phyloP scores from a whole-genome alignment of 257 asterid species.

The Solanum clarkiae region DNA sequence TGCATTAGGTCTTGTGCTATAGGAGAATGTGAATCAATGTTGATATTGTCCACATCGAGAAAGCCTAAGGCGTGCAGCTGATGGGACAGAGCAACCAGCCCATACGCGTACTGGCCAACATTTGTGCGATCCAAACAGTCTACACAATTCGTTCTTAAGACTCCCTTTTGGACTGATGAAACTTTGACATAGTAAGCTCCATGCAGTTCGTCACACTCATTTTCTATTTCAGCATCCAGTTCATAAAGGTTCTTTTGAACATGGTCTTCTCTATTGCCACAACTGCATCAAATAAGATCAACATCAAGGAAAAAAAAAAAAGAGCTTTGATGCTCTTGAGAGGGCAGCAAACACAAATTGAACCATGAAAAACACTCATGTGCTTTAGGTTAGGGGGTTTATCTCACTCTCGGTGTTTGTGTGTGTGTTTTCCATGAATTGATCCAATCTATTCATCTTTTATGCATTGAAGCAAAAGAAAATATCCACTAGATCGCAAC shows the following conservation, averaged over 20 bases:
- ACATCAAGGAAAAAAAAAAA: background rate
- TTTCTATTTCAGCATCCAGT: background rate
- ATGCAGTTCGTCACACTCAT: slow-evolving; percentile 1
- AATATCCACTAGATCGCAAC: background rate
- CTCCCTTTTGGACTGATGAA: slow-evolving; percentile 67
- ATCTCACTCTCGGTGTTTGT: background rate
- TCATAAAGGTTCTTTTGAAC: slow-evolving; percentile 18
- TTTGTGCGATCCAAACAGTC: slow-evolving; percentile 98
- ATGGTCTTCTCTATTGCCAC: slow-evolving; percentile 8
- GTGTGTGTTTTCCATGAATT: background rate
- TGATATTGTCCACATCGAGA: slow-evolving; percentile 25
- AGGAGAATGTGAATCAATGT: slow-evolving; percentile 40
- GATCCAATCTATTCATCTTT: background rate
- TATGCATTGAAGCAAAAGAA: background rate
- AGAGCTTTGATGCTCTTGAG: background rate
- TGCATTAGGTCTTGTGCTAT: slow-evolving; percentile 72
- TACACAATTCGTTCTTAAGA: slow-evolving; percentile 85
- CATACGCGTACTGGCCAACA: slow-evolving; percentile 84
- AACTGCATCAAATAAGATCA: background rate
- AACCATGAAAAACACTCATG: background rate
- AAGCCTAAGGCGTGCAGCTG: slow-evolving; percentile 78
- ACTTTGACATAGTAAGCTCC: slow-evolving; percentile 22
- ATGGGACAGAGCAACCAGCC: slow-evolving; percentile 66
- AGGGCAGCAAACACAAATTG: background rate
- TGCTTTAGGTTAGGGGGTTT: background rate